Evolutionary conservation across 495 filamentous ascomycete genomes (phyloP).

Genomic region (Xylaria nigripes): DNA sequence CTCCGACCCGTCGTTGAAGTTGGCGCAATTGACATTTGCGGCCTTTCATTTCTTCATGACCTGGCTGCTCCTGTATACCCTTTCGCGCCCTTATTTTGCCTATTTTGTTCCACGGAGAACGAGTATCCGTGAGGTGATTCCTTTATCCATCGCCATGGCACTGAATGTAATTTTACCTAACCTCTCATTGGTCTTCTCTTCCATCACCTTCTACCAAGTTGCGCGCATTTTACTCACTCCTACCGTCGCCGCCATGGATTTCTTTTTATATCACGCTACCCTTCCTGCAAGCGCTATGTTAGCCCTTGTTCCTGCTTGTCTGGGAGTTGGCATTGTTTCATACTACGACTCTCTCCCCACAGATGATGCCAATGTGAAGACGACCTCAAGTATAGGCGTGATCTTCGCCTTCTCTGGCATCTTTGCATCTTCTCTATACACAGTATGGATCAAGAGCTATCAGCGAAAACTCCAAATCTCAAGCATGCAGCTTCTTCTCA

Average conservation of each 20-base stretch:
- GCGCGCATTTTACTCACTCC: conserved; percentile 65
- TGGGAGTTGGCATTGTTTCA: conserved; percentile 60
- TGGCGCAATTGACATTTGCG: conserved; percentile 61
- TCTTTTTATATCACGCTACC: conserved; percentile 51
- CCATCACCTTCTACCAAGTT: conserved; percentile 68
- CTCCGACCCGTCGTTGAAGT: conserved; percentile 54
- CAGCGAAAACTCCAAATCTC: conserved; percentile 58
- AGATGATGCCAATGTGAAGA: conserved; percentile 37
- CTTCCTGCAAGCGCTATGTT: conserved; percentile 48
- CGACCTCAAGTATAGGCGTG: conserved; percentile 49
- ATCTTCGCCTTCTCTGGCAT: conserved; percentile 57
- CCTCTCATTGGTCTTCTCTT: conserved; percentile 60
- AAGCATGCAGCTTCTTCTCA: conserved; percentile 65
- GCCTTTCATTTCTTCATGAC: conserved; percentile 69
- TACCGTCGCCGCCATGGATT: conserved; percentile 58
- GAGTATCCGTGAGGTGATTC: conserved; percentile 50
- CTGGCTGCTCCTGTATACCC: conserved; percentile 52
- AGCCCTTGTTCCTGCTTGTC: conserved; percentile 56
- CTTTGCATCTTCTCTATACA: conserved; percentile 59
- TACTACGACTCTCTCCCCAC: conserved; percentile 60
- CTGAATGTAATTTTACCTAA: conserved; percentile 71
- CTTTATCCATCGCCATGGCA: conserved; percentile 57
- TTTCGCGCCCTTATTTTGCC: conserved; percentile 53
- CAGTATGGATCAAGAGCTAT: conserved; percentile 59
- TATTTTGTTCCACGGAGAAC: conserved; percentile 54